Evolutionary conservation across 1,139 yeast species (phyloP), one percentile per base, ranked within the genome.

Genomic region (Kluyveromyces marxianus): DNA sequence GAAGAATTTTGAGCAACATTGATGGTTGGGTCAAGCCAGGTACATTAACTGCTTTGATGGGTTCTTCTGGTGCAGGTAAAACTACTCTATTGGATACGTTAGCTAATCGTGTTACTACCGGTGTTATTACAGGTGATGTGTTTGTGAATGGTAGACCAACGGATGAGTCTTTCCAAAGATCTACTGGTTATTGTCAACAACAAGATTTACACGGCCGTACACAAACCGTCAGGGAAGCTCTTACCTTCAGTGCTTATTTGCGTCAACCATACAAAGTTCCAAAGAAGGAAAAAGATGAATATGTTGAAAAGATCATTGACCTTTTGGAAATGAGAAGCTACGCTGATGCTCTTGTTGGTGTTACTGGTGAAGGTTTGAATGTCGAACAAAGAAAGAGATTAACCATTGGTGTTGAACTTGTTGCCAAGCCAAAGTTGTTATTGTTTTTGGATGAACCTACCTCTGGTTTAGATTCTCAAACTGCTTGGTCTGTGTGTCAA

Each of bases 391-490:
- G 90, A 53, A 83, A 83, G 70, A 76, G 87, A 57, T 71, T 83
- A 55, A 81, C 89, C 6, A 79, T 81, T 63, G 86, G 90, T 55
- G 92, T 84, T 51, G 94, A 84, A 60, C 70, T 84, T 47, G 92
- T 85, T 41, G 92, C 94, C 28, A 83, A 81, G 62, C 94, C 94
- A 4, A 78, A 80, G 54, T 69, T 84, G 50, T 69, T 84, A 50
- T 68, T 83, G 49, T 83, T 84, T 65, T 73, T 84, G 63, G 95
- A 85, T 67, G 95, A 86, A 64, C 95, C 95, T 8, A 85, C 95
- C 25, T 85, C 95, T 8, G 95, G 95, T 61, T 71, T 85, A 54
- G 95, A 85, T 61, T 83, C 94, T 31, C 92, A 84, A 65, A 79
- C 90, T 45, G 87, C 92, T 2, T 81, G 88, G 88, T 76, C 86